phyloP scores from a whole-genome alignment of 345 rosid genomes.

The Pugionium dolabratum region DNA sequence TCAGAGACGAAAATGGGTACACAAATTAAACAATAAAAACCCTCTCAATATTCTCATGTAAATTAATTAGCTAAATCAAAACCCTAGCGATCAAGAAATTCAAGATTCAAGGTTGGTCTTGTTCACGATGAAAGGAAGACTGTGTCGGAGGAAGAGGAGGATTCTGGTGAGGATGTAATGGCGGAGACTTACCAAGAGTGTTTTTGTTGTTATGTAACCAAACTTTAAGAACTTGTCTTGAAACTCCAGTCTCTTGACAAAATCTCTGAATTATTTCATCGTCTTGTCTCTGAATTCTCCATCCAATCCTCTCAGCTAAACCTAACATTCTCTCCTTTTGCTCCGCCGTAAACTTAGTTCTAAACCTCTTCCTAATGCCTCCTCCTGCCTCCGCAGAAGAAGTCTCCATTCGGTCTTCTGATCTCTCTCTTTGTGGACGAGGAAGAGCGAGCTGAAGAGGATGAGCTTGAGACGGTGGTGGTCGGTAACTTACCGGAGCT shows the following conservation, averaged over 20 bases:
- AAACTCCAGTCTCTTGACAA: conserved; percentile 64
- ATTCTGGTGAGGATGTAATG: conserved; percentile 22
- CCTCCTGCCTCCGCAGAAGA: conserved; percentile 49
- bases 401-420: conserved; percentile 45
- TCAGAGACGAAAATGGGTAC: conserved; percentile 30
- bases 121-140: conserved; percentile 37
- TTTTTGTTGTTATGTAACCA: conserved; percentile 94
- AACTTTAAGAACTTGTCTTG: conserved; percentile 77
- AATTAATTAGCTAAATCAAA: conserved; percentile 32
- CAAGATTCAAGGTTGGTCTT: conserved; percentile 52
- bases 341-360: conserved; percentile 70
- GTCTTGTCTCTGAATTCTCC: conserved; percentile 83
- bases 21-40: conserved; percentile 34
- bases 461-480: conserved; percentile 49
- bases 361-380: conserved; percentile 42
- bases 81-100: conserved; percentile 24
- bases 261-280: conserved; percentile 66
- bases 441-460: conserved; percentile 48
- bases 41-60: conserved; percentile 15
- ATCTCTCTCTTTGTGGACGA: conserved; percentile 43
- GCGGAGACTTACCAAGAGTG: conserved; percentile 67
- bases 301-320: conserved; percentile 69
- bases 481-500: conserved; percentile 44
- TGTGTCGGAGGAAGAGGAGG: conserved; percentile 16
- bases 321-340: conserved; percentile 78